These are phyloP conservation scores for Hypoxylon sp. DNA, from an alignment of 2,329 filamentous ascomycete genomes.

Conservation along the genomic window DNA sequence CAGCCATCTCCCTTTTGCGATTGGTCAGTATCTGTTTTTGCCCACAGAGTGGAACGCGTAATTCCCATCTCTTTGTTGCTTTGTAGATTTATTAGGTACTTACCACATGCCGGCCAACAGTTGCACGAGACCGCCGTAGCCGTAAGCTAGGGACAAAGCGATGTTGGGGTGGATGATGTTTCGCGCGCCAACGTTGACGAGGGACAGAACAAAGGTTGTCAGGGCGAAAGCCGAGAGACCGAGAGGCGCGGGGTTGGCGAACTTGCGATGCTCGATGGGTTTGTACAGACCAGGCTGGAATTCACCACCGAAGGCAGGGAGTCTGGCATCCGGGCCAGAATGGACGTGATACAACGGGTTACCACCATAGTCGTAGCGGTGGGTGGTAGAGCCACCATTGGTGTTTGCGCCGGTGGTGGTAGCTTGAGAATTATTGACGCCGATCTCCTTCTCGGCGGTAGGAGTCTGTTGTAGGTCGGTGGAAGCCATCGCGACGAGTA, in stretches of 20 bases:
- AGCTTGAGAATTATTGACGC: background rate
- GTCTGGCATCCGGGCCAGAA: slow-evolving; percentile 55
- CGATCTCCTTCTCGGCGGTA: slow-evolving; percentile 47
- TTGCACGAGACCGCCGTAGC: slow-evolving; percentile 84
- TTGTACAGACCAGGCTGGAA: slow-evolving; percentile 80
- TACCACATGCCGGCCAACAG: slow-evolving; percentile 90
- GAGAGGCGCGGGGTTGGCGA: slow-evolving; percentile 84
- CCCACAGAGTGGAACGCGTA: background rate
- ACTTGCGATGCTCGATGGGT: slow-evolving; percentile 76
- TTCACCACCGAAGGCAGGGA: slow-evolving; percentile 78
- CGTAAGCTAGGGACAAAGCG: slow-evolving; percentile 78
- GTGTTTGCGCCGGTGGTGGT: slow-evolving; percentile 38
- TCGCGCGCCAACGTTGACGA: slow-evolving; percentile 78
- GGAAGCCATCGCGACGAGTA: slow-evolving; percentile 43
- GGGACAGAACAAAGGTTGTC: slow-evolving; percentile 84
- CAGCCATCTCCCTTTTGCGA: slow-evolving; percentile 80
- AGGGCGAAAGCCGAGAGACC: slow-evolving; percentile 85
- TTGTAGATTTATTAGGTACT: slow-evolving; percentile 52
- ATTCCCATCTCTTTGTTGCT: background rate
- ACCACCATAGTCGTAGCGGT: slow-evolving; percentile 56
- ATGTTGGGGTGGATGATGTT: slow-evolving; percentile 74
- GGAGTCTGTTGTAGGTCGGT: slow-evolving; percentile 39
- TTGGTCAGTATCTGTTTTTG: slow-evolving; percentile 18
- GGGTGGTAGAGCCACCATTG: slow-evolving; percentile 45
- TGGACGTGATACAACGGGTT: slow-evolving; percentile 60